These are phyloP conservation scores for Termitomyces sp. DNA, from an alignment of 768 basidiomycete species.

Conservation along the genomic window DNA sequence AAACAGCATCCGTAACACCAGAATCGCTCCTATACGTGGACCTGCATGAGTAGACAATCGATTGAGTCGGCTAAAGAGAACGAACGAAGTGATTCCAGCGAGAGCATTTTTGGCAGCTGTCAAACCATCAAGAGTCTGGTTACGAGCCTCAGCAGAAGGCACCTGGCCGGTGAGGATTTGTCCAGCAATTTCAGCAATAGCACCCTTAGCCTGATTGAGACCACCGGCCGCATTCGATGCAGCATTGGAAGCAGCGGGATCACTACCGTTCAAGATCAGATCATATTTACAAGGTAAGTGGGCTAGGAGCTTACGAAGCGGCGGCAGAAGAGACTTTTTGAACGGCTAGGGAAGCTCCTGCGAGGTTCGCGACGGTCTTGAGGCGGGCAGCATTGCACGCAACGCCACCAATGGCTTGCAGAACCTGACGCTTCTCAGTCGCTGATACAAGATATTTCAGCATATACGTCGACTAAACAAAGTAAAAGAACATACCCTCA, in stretches of 20 bases:
- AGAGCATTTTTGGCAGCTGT: conserved; percentile 18
- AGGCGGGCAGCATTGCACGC: conserved; percentile 14
- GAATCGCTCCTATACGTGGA: conserved; percentile 14
- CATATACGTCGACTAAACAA: neutral
- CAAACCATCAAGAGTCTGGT: conserved; percentile 18
- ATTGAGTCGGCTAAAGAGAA: neutral
- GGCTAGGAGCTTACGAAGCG: conserved; percentile 5
- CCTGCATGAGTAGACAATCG: neutral
- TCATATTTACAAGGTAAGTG: neutral
- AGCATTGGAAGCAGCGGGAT: conserved; percentile 17
- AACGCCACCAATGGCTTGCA: conserved; percentile 12
- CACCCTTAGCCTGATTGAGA: conserved; percentile 19
- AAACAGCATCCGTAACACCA: conserved; percentile 15
- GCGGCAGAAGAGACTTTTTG: conserved; percentile 11
- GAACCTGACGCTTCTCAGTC: conserved; percentile 11
- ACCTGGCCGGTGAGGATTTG: conserved; percentile 16
- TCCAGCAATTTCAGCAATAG: conserved; percentile 20
- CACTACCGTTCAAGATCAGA: conserved; percentile 9
- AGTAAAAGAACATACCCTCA: neutral
- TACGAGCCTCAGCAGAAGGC: conserved; percentile 21
- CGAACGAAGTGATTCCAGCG: conserved; percentile 20
- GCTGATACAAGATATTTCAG: neutral
- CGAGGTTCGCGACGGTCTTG: conserved; percentile 12
- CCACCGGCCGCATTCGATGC: conserved; percentile 18
- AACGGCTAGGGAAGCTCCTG: conserved; percentile 10